Evolutionary conservation across 2,329 filamentous ascomycete genomes (phyloP), one percentile per base, ranked within the genome.

Genomic region (Bimuria novae-zelandiae): DNA sequence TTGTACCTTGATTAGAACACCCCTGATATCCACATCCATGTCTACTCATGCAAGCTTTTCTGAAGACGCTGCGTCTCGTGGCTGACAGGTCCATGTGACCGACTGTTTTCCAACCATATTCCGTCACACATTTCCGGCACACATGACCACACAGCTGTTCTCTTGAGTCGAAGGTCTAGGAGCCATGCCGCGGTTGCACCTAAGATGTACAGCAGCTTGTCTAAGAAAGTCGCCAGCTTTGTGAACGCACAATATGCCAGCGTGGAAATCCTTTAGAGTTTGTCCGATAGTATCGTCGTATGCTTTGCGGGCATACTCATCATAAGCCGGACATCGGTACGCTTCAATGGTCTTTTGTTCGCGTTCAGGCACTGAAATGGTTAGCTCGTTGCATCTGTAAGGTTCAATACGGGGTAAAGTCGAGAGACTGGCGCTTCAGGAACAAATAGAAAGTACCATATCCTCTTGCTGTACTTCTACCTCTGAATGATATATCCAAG

Each of bases 141-240:
- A 69, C 62, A 66, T 66, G n/a, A 62, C 32, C 21, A 40, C 16
- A 45, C 65, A 67, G n/a, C 27, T 11, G 6, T 12, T 58, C 6
- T 32, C 3, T 57, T n/a, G 8, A 58, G 59, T 2, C 57, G 4
- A 12, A 11, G 4, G 30, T 3, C 11, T 16, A 7, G 62, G 57
- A 21, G 16, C 17, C 4, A 21, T 11, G 7, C 25, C 41, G 2
- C 25, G 27, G 11, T 21, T 29, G 5, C 8, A 10, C 25, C 5
- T 44, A 4, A 44, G 25, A 16, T 44, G 17, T n/a, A 49, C 50
- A 19, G 70, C 68, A 16, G 70, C 70, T 59, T 73, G 71, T 36
- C 61, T 56, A 23, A 73, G 67, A 40, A 71, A 72, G 42, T 73
- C 69, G 8, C 25, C 25, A 3, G 25, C 27, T 14, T 44, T 44